Evolutionary conservation across 164 flowering plant species (phyloP).

Genomic region (Paratinospora sagittata): DNA sequence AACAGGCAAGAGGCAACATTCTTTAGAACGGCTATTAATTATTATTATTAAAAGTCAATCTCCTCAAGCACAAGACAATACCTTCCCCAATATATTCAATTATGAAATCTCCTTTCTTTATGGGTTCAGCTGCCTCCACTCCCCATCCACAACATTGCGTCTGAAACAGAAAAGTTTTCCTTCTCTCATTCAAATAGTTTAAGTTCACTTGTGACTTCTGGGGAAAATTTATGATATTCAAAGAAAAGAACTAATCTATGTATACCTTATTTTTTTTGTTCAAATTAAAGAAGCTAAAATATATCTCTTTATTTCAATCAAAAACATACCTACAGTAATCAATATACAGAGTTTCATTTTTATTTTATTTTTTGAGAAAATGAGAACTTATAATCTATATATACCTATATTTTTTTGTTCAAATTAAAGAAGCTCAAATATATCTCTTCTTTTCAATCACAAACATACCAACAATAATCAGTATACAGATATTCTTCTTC

Average conservation of each 20-base stretch:
- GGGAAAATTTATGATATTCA: not conserved
- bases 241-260: not conserved
- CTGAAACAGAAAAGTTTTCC: constrained; percentile 32
- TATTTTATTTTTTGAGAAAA: too few relatives aligned
- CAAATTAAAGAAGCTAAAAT: too few relatives aligned
- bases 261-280: not conserved
- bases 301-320: not conserved
- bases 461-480: too few relatives aligned
- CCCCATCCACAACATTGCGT: constrained; percentile 97
- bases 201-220: not conserved
- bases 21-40: not conserved
- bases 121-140: constrained; percentile 76
- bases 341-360: too few relatives aligned
- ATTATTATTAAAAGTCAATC: not conserved
- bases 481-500: not conserved
- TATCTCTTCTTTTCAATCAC: too few relatives aligned
- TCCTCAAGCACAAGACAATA: constrained; percentile 19
- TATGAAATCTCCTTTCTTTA: constrained; percentile 70
- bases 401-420: too few relatives aligned
- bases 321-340: not conserved
- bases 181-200: not conserved
- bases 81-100: constrained; percentile 98
- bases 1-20: not conserved
- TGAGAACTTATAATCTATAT: too few relatives aligned
- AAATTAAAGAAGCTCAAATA: too few relatives aligned